Base-by-base conservation (phyloP, 73 alveolate species). In the Paramecium octaurelia region DNA sequence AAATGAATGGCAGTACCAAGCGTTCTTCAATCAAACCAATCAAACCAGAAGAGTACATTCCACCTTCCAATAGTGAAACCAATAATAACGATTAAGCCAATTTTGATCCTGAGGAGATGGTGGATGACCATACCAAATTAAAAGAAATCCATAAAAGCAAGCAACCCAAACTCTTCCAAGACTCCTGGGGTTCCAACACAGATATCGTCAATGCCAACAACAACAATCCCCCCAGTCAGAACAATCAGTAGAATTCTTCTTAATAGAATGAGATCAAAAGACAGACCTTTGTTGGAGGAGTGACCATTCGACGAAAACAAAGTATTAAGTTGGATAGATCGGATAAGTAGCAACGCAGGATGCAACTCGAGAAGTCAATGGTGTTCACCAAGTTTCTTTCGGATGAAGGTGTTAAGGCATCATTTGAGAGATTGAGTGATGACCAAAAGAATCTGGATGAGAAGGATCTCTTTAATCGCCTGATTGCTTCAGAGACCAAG, bases 51-150 rank as follows among this genome's bases (percentile, higher is more conserved):
- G 91, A 80, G 21, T 21, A 48, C 3, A 12, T 48, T 14, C 8
- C 9, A 1, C 60, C 60, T 2, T 21, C 57, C 4, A 40, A 46
- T 42, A 24, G 50, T 14, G 91, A 80, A 20, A 80, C 91, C 16
- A 80, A 43, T 46, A 44, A 80, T 20, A 34, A 80, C 20, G 91
- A 80, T 21, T 34, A 80, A 80, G 75, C 75, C n/a, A 80, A 80
- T 80, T n/a, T 80, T 20, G 57, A 80, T n/a, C 91, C 91, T 38
- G 50, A 80, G 24, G 91, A 80, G 21, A 80, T 80, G 34, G 50
- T 31, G 20, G 91, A 80, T 44, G 91, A 80, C 3, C n/a, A 80
- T 80, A 14, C 91, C 21, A 21, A 48, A 80, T 20, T 44, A 24
- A 24, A 80, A 48, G 91, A 80, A 5, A 80, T 80, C 4, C 91